Evolutionary conservation across 768 basidiomycete species (phyloP).

Genomic region (Chalciporus sphaerocephalus): DNA sequence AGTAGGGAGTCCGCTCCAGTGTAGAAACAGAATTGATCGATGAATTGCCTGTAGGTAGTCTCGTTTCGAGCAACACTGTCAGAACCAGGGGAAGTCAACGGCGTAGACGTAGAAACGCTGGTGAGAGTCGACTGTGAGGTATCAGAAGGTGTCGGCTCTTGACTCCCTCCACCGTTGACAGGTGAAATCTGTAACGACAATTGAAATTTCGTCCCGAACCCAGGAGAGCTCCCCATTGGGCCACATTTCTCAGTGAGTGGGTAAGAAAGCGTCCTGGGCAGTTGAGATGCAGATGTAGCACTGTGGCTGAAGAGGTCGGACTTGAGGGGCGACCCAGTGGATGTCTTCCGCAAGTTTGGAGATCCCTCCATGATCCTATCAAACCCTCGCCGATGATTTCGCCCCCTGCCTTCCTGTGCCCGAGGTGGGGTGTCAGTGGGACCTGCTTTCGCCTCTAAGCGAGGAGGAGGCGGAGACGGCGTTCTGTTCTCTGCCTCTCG

Average conservation of each 20-base stretch:
- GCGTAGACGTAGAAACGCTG: constrained; percentile 41
- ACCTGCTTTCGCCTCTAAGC: constrained; percentile 9
- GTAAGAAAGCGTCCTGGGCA: constrained; percentile 37
- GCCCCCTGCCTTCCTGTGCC: constrained; percentile 16
- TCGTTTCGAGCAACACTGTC: constrained; percentile 18
- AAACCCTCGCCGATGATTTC: constrained; percentile 59
- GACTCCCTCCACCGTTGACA: constrained; percentile 24
- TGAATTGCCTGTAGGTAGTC: constrained; percentile 55
- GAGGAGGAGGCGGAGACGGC: constrained; percentile 5
- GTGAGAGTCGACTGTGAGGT: constrained; percentile 42
- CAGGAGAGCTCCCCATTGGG: constrained; percentile 11
- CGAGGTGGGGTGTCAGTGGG: constrained; percentile 4
- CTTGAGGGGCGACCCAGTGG: constrained; percentile 43
- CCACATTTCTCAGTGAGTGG: constrained; percentile 18
- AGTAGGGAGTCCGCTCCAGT: constrained; percentile 50
- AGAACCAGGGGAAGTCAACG: constrained; percentile 40
- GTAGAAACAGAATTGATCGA: constrained; percentile 77
- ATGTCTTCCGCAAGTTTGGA: constrained; percentile 41
- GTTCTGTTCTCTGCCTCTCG: constrained; percentile 9
- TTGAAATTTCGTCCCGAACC: constrained; percentile 5
- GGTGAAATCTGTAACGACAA: constrained; percentile 12
- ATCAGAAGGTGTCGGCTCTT: constrained; percentile 46
- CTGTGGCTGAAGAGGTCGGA: constrained; percentile 18
- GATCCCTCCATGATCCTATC: constrained; percentile 36
- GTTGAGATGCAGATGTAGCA: constrained; percentile 18